A percentile compares a stretch with the other conserved stretches of the same genome.
phyloP scores from a whole-genome alignment of 2,329 filamentous ascomycete species.

The Orbilia ellipsospora region DNA sequence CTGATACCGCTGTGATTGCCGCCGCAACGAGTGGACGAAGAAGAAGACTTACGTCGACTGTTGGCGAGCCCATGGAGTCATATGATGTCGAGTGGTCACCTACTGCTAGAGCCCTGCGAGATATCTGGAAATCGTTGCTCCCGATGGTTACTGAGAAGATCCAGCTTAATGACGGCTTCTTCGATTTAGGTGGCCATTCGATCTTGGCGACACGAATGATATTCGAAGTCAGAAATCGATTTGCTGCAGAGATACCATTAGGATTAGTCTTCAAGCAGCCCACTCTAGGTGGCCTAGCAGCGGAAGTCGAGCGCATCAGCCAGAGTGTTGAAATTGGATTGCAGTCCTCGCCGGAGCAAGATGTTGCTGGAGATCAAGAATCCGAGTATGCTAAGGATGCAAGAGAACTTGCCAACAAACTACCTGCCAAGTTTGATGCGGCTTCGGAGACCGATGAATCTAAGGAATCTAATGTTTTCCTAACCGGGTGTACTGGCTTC shows the following conservation, averaged over 20 bases:
- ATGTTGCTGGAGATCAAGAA: slow-evolving; percentile 58
- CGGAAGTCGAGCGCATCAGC: slow-evolving; percentile 67
- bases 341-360: slow-evolving; percentile 62
- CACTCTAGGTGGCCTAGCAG: slow-evolving; percentile 67
- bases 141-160: slow-evolving; percentile 56
- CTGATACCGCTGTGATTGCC: slow-evolving; percentile 75
- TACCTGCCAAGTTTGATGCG: slow-evolving; percentile 65
- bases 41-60: slow-evolving; percentile 65
- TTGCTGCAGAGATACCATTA: slow-evolving; percentile 75
- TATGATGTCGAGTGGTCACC: slow-evolving; percentile 48
- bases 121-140: slow-evolving; percentile 58
- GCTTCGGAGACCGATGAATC: slow-evolving; percentile 60
- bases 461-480: slow-evolving; percentile 71
- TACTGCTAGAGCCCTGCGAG: slow-evolving; percentile 56
- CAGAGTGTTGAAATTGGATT: slow-evolving; percentile 61
- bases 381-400: slow-evolving; percentile 68
- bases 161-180: slow-evolving; percentile 71
- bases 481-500: slow-evolving; percentile 92
- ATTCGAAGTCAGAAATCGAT: slow-evolving; percentile 73
- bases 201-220: slow-evolving; percentile 85
- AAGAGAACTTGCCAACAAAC: slow-evolving; percentile 65
- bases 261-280: slow-evolving; percentile 76
- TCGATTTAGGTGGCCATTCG: slow-evolving; percentile 82
- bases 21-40: slow-evolving; percentile 68
- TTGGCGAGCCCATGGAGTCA: slow-evolving; percentile 38